A percentile compares a stretch with the other conserved stretches of the same genome.
Conservation (phyloP, 495 filamentous ascomycete genomes). For the Penicillium macrosclerotiorum region DNA sequence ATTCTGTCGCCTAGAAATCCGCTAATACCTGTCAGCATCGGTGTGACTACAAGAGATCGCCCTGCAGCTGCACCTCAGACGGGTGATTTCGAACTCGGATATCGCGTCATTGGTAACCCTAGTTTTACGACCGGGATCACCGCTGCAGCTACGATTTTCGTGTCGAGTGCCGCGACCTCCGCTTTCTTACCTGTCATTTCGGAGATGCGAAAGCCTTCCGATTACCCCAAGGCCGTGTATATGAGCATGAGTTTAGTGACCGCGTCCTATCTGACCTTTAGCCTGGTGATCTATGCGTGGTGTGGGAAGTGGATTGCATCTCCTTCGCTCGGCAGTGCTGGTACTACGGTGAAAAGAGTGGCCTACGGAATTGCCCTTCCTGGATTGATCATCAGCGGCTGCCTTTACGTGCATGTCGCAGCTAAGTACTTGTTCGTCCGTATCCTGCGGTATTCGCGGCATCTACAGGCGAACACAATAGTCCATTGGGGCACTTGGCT, state of each 20-base stretch:
- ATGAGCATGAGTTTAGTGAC: conserved; percentile 62
- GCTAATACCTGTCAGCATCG: conserved; percentile 26
- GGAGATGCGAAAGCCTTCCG: conserved; percentile 67
- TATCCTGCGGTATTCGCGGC: conserved; percentile 50
- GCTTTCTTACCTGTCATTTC: conserved; percentile 73
- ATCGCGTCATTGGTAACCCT: conserved; percentile 26
- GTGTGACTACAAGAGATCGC: conserved; percentile 39
- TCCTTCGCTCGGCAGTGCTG: conserved; percentile 69
- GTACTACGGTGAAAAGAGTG: conserved; percentile 57
- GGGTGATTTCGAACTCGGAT: conserved; percentile 48
- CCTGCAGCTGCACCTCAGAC: conserved; percentile 37
- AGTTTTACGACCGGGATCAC: conserved; percentile 40
- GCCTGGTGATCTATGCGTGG: conserved; percentile 62
- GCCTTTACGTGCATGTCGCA: conserved; percentile 63
- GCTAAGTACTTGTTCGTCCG: conserved; percentile 65
- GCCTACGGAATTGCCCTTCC: conserved; percentile 76
- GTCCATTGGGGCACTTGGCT: conserved; percentile 54
- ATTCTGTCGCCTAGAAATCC: neutral
- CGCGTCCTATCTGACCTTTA: conserved; percentile 55
- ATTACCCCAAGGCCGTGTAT: conserved; percentile 64
- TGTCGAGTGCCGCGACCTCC: conserved; percentile 55
- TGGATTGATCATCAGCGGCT: conserved; percentile 51
- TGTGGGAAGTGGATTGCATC: conserved; percentile 64
- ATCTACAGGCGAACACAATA: conserved; percentile 55
- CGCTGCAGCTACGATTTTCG: conserved; percentile 40